Percentiles rank a stretch among this genome's conserved stretches.
Evolutionary conservation across 495 filamentous ascomycete species (phyloP).

Genomic region (Choiromyces venosus): DNA sequence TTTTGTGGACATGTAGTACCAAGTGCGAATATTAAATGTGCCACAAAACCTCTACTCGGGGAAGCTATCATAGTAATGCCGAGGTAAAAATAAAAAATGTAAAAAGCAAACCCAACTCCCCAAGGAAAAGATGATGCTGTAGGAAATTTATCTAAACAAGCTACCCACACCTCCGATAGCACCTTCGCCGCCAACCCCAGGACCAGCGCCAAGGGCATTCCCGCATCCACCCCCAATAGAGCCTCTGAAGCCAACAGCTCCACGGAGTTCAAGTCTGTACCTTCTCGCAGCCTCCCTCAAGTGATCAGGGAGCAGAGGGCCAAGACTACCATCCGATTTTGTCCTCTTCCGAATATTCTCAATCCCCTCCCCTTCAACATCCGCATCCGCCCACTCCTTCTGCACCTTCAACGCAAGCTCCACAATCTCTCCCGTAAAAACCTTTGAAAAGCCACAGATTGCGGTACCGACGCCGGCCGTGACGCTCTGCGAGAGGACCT

Average conservation of each 20-base stretch:
- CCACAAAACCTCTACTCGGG: not conserved
- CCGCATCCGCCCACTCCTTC: conserved; percentile 55
- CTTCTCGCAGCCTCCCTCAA: conserved; percentile 65
- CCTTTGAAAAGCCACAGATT: conserved; percentile 65
- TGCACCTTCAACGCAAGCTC: conserved; percentile 67
- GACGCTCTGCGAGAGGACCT: conserved; percentile 66
- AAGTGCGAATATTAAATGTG: not conserved
- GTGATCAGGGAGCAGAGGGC: conserved; percentile 64
- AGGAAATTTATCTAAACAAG: conserved; percentile 33
- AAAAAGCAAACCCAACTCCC: conserved; percentile 31
- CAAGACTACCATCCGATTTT: conserved; percentile 30
- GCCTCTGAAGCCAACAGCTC: conserved; percentile 53
- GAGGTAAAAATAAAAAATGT: conserved; percentile 1
- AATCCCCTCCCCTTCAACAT: not conserved
- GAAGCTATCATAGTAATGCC: not conserved
- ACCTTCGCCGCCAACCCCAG: conserved; percentile 35
- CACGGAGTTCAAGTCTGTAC: conserved; percentile 58
- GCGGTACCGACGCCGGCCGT: conserved; percentile 62
- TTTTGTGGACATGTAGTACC: not conserved
- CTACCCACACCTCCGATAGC: conserved; percentile 38
- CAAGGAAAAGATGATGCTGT: conserved; percentile 5
- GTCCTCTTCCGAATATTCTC: not conserved
- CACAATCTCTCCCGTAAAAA: conserved; percentile 65
- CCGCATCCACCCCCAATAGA: conserved; percentile 46
- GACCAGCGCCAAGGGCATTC: conserved; percentile 43